Evolutionary conservation across 176 grass and related monocot species (phyloP).

Genomic region (Aegilops longissima): DNA sequence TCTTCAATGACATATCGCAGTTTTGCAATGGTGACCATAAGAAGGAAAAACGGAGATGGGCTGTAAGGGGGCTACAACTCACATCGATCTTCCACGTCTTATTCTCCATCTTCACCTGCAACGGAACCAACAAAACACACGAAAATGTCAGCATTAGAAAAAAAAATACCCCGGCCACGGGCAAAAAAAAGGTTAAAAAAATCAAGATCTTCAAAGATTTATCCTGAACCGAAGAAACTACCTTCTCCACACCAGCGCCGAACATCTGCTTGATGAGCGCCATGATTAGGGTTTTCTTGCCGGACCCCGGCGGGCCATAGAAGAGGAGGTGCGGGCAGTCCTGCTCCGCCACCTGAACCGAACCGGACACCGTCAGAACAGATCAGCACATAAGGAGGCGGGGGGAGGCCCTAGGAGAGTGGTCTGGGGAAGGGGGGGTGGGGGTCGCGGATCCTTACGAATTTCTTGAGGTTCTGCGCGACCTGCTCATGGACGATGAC

Average conservation of each 20-base stretch:
- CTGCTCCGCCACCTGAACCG: slow-evolving; percentile 77
- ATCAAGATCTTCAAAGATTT: neutral
- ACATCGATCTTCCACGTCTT: slow-evolving; percentile 98
- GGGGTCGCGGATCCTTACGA: slow-evolving; percentile 44
- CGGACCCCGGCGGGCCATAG: slow-evolving; percentile 86
- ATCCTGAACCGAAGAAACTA: neutral
- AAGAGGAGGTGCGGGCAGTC: slow-evolving; percentile 97
- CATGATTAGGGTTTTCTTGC: slow-evolving; percentile 99
- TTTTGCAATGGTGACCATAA: neutral
- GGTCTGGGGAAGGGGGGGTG: neutral
- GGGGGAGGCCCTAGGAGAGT: slow-evolving; percentile 46
- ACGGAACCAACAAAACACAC: neutral
- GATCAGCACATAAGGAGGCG: neutral
- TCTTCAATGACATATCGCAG: neutral
- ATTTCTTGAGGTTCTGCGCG: slow-evolving; percentile 78
- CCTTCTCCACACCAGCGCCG: slow-evolving; percentile 77
- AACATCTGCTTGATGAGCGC: slow-evolving; percentile 95
- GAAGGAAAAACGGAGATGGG: neutral
- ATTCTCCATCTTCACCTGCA: slow-evolving; percentile 98
- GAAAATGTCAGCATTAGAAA: neutral
- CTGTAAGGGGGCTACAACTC: slow-evolving; percentile 10
- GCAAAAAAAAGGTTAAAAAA: neutral
- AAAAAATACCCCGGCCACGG: neutral
- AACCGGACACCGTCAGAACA: neutral
- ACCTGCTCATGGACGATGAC: slow-evolving; percentile 84